These are phyloP conservation scores for Trebouxia sp. DNA, from an alignment of 139 green algal genomes.

Conservation along the genomic window DNA sequence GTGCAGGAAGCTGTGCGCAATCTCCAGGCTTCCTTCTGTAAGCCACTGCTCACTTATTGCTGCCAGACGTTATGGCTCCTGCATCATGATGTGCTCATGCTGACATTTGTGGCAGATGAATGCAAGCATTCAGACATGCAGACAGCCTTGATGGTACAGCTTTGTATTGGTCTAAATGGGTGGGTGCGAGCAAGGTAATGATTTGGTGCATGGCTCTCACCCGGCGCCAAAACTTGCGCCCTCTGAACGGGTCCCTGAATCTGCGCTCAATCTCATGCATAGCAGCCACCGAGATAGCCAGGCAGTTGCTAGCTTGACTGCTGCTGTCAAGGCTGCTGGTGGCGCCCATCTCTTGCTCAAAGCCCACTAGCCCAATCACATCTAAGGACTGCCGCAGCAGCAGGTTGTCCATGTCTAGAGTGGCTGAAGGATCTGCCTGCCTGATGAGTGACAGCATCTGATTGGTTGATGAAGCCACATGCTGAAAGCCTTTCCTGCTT, in stretches of 20 bases:
- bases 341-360: conserved; percentile 39
- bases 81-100: too few relatives aligned
- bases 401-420: conserved; percentile 37
- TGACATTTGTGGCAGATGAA: too few relatives aligned
- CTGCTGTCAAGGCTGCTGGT: conserved; percentile 24
- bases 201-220: background rate
- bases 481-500: conserved; percentile 33
- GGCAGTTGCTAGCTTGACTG: background rate
- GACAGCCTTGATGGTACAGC: too few relatives aligned
- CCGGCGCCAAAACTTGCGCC: conserved; percentile 6
- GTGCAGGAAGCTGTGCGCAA: too few relatives aligned
- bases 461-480: conserved; percentile 15
- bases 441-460: conserved; percentile 29
- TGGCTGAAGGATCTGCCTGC: background rate
- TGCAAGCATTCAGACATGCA: too few relatives aligned
- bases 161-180: background rate
- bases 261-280: background rate
- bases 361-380: conserved; percentile 41
- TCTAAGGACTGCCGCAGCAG: conserved; percentile 31
- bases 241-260: background rate
- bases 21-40: too few relatives aligned
- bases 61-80: too few relatives aligned
- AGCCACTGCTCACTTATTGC: too few relatives aligned
- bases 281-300: background rate
- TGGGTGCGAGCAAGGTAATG: too few relatives aligned